Evolutionary conservation across 371 early-diverging fungal species (phyloP), one percentile per base, ranked within the genome.

Genomic region (Mortierella sp.): DNA sequence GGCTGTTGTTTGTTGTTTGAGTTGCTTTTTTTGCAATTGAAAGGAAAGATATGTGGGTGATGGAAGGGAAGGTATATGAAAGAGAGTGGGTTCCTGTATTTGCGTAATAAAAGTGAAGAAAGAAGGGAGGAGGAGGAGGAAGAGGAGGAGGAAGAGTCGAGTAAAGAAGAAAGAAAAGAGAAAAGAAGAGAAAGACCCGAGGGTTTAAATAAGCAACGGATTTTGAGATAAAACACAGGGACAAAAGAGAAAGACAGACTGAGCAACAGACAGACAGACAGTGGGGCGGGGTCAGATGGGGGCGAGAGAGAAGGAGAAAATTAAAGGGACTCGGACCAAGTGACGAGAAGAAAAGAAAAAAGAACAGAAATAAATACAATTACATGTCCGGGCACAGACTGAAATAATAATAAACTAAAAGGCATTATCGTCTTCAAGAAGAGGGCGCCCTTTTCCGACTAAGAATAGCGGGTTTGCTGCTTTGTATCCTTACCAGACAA

Each of bases 111-210:
- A 21, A 31, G 21, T 60, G 19, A 45, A 26, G 45, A 21, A 9
- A 34, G n/a, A 14, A 28, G 70, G 9, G 19, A 9, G 24, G n/a
- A 14, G 21, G 70, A 3, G 19, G 71, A 57, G 42, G 63, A 45
- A 1, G 44, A 42, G 26, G 72, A 47, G 52, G 48, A 72, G 48
- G 55, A 70, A 65, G 57, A 73, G 57, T 73, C 57, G 76, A 72
- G 55, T 57, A 58, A 78, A 54, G 71, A 54, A 71, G 57, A 60
- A 50, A 19, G 24, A 5, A 63, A 45, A 38, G 38, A 34, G 54
- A 76, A 19, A 70, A 52, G 45, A 34, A 21, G 16, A 14, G 10
- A 34, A 34, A 31, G 34, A 63, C 31, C 63, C 63, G 63, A 63
- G 63, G 63, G 14, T 63, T 58, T 63, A 63, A 63, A 63, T 63